Percentiles rank a stretch among this genome's conserved stretches.
Conservation (phyloP, 169 alveolate species). For the Besnoitia besnoiti region DNA sequence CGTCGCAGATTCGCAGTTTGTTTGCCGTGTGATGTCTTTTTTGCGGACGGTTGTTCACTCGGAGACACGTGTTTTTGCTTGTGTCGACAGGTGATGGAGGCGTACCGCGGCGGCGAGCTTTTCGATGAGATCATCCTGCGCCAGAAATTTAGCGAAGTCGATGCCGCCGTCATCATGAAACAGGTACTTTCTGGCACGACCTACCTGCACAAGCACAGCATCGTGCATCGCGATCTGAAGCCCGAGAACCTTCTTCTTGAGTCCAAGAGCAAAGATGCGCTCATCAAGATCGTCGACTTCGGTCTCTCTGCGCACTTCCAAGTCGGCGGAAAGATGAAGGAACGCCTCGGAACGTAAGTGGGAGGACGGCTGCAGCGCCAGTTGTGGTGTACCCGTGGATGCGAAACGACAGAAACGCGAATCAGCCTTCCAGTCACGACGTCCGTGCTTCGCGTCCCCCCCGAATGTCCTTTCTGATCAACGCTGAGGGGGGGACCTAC, state of each 20-base stretch:
- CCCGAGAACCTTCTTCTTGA: constrained; percentile 85
- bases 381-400: too few relatives aligned
- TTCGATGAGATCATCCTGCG: constrained; percentile 91
- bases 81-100: constrained; percentile 88
- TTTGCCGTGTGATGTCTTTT: too few relatives aligned
- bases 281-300: constrained; percentile 86
- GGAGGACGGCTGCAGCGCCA: too few relatives aligned
- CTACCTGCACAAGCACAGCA: constrained; percentile 89
- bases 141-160: constrained; percentile 87
- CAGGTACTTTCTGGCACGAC: constrained; percentile 92
- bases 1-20: not conserved
- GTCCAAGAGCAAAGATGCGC: constrained; percentile 73
- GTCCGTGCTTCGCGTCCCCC: too few relatives aligned
- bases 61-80: constrained; percentile 81
- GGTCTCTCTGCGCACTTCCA: constrained; percentile 84
- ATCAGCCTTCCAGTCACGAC: too few relatives aligned
- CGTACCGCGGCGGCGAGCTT: constrained; percentile 94
- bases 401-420: too few relatives aligned
- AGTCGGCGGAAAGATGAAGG: constrained; percentile 75
- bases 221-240: constrained; percentile 91
- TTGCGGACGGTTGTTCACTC: too few relatives aligned
- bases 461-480: too few relatives aligned
- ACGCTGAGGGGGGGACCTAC: too few relatives aligned
- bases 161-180: constrained; percentile 91
- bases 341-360: constrained; percentile 85